A percentile compares a stretch with the other conserved stretches of the same genome.
phyloP scores from a whole-genome alignment of 208 protist genomes.

The Leishmania lainsoni region DNA sequence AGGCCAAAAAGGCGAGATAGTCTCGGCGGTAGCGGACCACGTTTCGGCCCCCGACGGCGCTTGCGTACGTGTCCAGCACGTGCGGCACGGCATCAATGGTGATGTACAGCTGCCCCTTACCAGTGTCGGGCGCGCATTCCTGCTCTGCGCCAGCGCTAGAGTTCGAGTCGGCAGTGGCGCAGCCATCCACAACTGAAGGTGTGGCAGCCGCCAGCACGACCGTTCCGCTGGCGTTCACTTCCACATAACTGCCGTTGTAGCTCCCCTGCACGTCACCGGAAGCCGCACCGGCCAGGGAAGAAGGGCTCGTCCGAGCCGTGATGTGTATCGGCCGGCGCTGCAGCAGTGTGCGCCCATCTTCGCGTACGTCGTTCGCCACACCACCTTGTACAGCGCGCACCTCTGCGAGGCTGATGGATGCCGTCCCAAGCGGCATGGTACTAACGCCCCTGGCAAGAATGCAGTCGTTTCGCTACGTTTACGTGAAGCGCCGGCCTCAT shows the following conservation, averaged over 20 bases:
- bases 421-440: slow-evolving; percentile 19
- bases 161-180: slow-evolving; percentile 1
- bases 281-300: background rate
- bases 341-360: slow-evolving; percentile 78
- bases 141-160: slow-evolving; percentile 8
- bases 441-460: background rate
- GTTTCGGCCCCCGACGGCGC: slow-evolving; percentile 48
- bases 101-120: slow-evolving; percentile 54
- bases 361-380: slow-evolving; percentile 62
- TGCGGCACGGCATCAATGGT: slow-evolving; percentile 67
- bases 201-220: slow-evolving; percentile 64
- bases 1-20: slow-evolving; percentile 60
- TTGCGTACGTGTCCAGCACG: slow-evolving; percentile 70
- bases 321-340: slow-evolving; percentile 70
- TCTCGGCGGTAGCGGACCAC: slow-evolving; percentile 55
- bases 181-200: slow-evolving; percentile 65
- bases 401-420: slow-evolving; percentile 67
- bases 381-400: slow-evolving; percentile 74
- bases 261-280: slow-evolving; percentile 19
- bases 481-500: background rate
- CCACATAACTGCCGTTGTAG: slow-evolving; percentile 68
- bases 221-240: slow-evolving; percentile 58
- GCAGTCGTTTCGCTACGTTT: background rate
- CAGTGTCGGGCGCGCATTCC: slow-evolving; percentile 22
- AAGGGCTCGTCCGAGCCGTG: slow-evolving; percentile 20